Base-by-base conservation (phyloP, 2,329 filamentous ascomycete genomes). In the Penicillium sp. region DNA sequence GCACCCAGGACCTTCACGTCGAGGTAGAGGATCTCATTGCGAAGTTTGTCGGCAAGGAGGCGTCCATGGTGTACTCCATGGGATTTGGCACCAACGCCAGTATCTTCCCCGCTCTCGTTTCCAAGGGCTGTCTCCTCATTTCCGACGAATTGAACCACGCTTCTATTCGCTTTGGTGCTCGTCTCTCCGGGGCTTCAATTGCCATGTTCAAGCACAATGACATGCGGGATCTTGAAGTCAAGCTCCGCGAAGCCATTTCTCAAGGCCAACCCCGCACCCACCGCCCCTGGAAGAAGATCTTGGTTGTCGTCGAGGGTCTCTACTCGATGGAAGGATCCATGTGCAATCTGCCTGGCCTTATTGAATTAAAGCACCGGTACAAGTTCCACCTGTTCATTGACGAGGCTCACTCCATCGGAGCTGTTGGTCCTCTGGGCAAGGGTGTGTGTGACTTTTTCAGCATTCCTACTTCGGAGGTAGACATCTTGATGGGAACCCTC, bases 311-410 rank as follows among this genome's bases (percentile, higher is more conserved):
- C 35, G 94, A 99, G 74, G 94, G 94, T 65, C 83, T 99, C 20
- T 99, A 99, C 81, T 97, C 93, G 1, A 99, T 99, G 94, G 94
- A 99, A 78, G 94, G 94, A 47, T 97, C 92, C 63, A 96, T 99
- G 90, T 94, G 90, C 76, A 94, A 99, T 73, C 84, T 99, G n/a
- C 94, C 94, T 1, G 90, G 90, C 58, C 81, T 99, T 49, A 78
- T 99, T 55, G 84, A 82, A 49, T 82, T 99, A 62, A 97, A 96
- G 84, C 88, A 88, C 73, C 92, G 90, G 75, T 99, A 99, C 85
- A 97, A 96, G 80, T 99, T 96, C 78, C 85, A 91, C 70, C 84
- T 99, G 2, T 99, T 96, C 69, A 83, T 99, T 57, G 94, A 99
- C 68, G 94, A 99, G 77, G 94, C 94, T 33, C 94, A 99, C 79